Conservation (phyloP, 129 eudicot species). For the Smallanthus sonchifolius region DNA sequence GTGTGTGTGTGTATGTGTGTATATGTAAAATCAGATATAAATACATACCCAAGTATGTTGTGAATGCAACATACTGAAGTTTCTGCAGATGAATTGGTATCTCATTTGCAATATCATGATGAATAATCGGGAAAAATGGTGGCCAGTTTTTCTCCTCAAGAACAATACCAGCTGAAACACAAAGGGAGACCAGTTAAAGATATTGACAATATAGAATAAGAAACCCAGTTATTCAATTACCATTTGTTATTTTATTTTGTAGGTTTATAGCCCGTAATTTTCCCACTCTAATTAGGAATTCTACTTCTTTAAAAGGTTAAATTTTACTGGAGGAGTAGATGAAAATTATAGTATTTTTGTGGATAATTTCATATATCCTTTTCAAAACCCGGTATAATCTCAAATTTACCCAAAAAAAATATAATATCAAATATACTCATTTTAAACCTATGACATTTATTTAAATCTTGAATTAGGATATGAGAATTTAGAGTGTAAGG, state of each 20-base stretch:
- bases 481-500: too few species aligned
- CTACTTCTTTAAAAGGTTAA: background rate
- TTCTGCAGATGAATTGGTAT: conserved; percentile 94
- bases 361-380: too few species aligned
- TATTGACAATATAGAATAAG: background rate
- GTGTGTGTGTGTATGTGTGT: background rate
- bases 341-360: background rate
- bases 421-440: too few species aligned
- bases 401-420: too few species aligned
- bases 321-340: background rate
- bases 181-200: background rate
- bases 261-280: background rate
- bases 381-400: too few species aligned
- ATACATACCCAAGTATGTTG: conserved; percentile 76
- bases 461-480: too few species aligned
- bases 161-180: conserved; percentile 91
- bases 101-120: conserved; percentile 92
- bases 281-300: background rate
- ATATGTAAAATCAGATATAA: background rate
- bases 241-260: background rate
- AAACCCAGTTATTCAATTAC: background rate
- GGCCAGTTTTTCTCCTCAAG: conserved; percentile 98
- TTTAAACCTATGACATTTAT: too few species aligned
- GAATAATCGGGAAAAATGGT: conserved; percentile 92
- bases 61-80: conserved; percentile 85